phyloP scores from a whole-genome alignment of 1,139 yeast genomes.

The Protomyces arabidopsidicola region DNA sequence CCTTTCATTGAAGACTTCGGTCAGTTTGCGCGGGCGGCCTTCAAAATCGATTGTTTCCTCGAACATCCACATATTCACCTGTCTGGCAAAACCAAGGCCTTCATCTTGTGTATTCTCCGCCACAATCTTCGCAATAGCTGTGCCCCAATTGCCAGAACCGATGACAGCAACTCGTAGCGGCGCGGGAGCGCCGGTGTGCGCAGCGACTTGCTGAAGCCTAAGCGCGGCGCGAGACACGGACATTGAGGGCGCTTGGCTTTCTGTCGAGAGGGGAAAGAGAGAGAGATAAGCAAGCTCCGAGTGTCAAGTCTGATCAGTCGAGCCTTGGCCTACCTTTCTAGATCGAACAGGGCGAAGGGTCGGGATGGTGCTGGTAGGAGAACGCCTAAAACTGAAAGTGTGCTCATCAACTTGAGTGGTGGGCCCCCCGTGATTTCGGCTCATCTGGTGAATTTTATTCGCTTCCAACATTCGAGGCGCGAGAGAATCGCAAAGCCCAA shows the following conservation, averaged over 20 bases:
- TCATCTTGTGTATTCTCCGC: slow-evolving; percentile 76
- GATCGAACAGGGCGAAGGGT: too few relatives aligned
- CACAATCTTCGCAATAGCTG: slow-evolving; percentile 88
- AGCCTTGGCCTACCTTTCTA: too few relatives aligned
- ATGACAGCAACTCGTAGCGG: slow-evolving; percentile 39
- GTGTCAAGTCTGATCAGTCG: too few relatives aligned
- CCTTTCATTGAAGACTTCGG: slow-evolving; percentile 76
- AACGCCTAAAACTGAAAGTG: too few relatives aligned
- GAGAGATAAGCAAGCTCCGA: too few relatives aligned
- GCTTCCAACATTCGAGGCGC: too few relatives aligned
- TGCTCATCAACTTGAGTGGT: too few relatives aligned
- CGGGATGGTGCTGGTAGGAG: too few relatives aligned
- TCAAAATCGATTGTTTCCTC: slow-evolving; percentile 54
- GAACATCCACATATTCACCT: slow-evolving; percentile 91
- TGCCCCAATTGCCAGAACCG: slow-evolving; percentile 62
- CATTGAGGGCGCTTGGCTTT: background rate
- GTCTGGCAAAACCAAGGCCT: slow-evolving; percentile 55
- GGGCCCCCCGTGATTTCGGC: too few relatives aligned
- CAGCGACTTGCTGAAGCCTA: slow-evolving; percentile 7
- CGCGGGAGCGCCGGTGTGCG: slow-evolving; percentile 13
- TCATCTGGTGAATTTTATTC: too few relatives aligned
- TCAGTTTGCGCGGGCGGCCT: slow-evolving; percentile 55
- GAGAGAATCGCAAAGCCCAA: too few relatives aligned
- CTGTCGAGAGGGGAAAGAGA: too few relatives aligned
- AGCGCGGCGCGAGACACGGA: background rate